These are phyloP conservation scores for Anacardium occidentale DNA, from an alignment of 345 rosid species.

Conservation along the genomic window DNA sequence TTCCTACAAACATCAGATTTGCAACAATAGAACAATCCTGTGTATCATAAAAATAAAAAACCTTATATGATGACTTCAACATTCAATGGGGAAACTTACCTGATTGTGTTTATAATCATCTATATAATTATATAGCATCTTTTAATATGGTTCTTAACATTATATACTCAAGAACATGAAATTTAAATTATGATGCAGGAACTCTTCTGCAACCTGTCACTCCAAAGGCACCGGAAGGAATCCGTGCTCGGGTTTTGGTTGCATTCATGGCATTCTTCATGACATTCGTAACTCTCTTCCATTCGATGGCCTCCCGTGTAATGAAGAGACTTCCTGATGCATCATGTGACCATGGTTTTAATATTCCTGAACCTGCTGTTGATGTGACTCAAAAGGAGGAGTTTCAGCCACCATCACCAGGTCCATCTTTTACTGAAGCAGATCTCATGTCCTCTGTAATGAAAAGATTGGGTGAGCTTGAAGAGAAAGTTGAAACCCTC, in stretches of 20 bases:
- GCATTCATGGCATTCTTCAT: conserved; percentile 57
- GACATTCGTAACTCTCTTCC: conserved; percentile 58
- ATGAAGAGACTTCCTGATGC: conserved; percentile 47
- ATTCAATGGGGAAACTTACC: neutral
- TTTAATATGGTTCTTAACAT: conserved; percentile 9
- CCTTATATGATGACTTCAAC: neutral
- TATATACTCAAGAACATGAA: conserved; percentile 21
- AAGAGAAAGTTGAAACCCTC: conserved; percentile 80
- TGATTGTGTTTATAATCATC: neutral
- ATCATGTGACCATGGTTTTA: conserved; percentile 32
- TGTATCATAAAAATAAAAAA: neutral
- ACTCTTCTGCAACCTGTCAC: conserved; percentile 31
- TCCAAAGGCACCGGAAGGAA: conserved; percentile 54
- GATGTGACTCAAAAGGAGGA: conserved; percentile 43
- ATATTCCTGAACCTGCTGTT: conserved; percentile 31
- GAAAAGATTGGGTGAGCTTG: conserved; percentile 81
- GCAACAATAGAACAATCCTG: neutral
- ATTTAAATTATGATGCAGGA: conserved; percentile 42
- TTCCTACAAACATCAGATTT: neutral
- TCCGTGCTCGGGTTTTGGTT: conserved; percentile 43
- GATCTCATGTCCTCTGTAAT: conserved; percentile 66
- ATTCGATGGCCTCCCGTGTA: conserved; percentile 38
- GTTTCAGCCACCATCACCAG: conserved; percentile 56
- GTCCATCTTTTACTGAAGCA: conserved; percentile 46
- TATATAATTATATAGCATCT: neutral